Percentiles rank a stretch among this genome's conserved stretches.
Evolutionary conservation across 129 eudicot genomes (phyloP).

Genomic region (Escallonia rubra): DNA sequence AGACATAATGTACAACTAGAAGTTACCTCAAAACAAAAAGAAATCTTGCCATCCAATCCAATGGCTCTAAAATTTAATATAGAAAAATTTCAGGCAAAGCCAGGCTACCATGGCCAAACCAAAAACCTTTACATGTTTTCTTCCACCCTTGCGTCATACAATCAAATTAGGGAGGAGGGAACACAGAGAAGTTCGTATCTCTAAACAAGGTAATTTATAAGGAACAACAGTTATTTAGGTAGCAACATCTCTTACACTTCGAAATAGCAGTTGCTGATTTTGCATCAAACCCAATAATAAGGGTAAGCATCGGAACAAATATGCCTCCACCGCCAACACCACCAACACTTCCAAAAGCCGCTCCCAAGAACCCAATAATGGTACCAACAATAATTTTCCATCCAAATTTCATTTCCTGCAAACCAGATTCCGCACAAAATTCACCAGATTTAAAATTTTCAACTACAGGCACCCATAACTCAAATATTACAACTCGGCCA

Average conservation of each 20-base stretch:
- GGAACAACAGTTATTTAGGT: neutral
- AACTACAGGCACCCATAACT: neutral
- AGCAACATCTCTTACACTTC: slow-evolving; percentile 6
- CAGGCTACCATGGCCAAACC: too few relatives aligned
- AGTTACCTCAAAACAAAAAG: neutral
- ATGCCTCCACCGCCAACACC: slow-evolving; percentile 27
- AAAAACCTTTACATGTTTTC: too few relatives aligned
- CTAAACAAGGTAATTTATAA: neutral
- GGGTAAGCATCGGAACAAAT: slow-evolving; percentile 21
- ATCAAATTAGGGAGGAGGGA: too few relatives aligned
- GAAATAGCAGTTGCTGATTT: slow-evolving; percentile 24
- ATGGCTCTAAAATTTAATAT: neutral
- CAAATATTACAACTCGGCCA: neutral
- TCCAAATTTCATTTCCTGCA: slow-evolving; percentile 25
- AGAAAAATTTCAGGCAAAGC: too few relatives aligned
- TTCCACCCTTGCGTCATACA: too few relatives aligned
- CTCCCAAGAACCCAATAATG: slow-evolving; percentile 13
- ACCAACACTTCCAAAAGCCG: slow-evolving; percentile 25
- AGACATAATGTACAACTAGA: neutral
- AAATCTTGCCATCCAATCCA: too few relatives aligned
- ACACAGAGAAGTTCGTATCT: neutral
- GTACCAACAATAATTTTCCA: slow-evolving; percentile 19
- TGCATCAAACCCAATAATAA: slow-evolving; percentile 24
- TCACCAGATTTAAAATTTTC: slow-evolving; percentile 1
- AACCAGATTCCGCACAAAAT: slow-evolving; percentile 6